Percentiles rank a stretch among this genome's conserved stretches.
These are phyloP conservation scores for Westerdykella aurantiaca DNA, from an alignment of 2,329 filamentous ascomycete species.

Conservation along the genomic window DNA sequence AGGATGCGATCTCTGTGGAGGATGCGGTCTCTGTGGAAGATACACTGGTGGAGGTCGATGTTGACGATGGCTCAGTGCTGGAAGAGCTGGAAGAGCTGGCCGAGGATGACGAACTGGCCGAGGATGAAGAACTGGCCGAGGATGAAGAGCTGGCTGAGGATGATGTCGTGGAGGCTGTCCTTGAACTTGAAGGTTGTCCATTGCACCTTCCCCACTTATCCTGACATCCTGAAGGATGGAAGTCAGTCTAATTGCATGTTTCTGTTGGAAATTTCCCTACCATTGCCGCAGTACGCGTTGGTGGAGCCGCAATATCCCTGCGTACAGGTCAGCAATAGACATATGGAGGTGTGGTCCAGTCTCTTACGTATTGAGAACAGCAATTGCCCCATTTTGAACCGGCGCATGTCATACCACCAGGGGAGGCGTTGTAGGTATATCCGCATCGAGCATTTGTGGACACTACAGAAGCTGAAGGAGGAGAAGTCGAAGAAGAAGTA, in stretches of 20 bases:
- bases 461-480: neutral
- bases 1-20: neutral
- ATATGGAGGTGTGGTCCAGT: neutral
- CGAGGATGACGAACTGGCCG: no score
- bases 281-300: neutral
- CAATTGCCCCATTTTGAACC: conserved; percentile 5
- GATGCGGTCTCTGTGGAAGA: neutral
- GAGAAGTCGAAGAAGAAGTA: neutral
- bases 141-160: no score
- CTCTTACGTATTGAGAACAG: conserved; percentile 2
- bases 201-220: neutral
- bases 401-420: conserved; percentile 2
- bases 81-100: neutral
- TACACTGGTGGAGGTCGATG: neutral
- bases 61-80: neutral
- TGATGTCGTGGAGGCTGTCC: no score
- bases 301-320: neutral
- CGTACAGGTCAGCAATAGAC: neutral
- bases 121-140: no score
- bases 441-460: conserved; percentile 6
- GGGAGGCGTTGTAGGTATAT: conserved; percentile 1
- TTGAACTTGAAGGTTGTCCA: neutral
- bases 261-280: no score
- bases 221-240: neutral
- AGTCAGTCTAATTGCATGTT: no score